Evolutionary conservation across 1,284 basidiomycete genomes (phyloP), one percentile per base, ranked within the genome.

Genomic region (Papiliotrema terrestris): DNA sequence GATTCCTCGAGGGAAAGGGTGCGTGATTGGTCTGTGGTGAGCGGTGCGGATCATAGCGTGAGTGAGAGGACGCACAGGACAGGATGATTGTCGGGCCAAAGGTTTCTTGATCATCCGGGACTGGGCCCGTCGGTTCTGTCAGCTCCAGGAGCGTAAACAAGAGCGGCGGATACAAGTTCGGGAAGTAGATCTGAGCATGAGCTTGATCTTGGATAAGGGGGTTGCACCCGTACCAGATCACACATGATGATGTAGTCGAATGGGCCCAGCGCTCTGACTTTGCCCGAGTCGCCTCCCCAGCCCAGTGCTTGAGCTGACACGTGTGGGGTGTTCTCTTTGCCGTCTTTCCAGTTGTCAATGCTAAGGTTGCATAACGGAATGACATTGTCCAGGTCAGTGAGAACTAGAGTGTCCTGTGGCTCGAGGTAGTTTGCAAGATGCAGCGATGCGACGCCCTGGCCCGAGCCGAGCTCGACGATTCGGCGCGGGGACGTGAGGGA

Each of bases 321-420:
- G 15, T 51, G 19, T n/a, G 55, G 23, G 5, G 38, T 23, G 11
- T 32, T 19, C 1, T 64, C 61, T 20, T 59, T 55, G 20, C n/a
- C 13, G 13, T 42, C n/a, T 29, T 25, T 37, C 63, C 64, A 69
- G 1, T 38, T 46, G 3, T 58, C 52, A 8, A 71, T 61, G 26
- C 65, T 67, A 32, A 62, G 50, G 35, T 72, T 53, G 37, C 68
- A 71, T 2, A 75, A 58, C 0, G 71, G 67, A 2, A 76, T 55
- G 39, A 76, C 75, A 20, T 70, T 61, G 0, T 68, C 69, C 20
- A 76, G 56, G 52, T 76, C 74, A 11, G 72, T 74, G 39, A 73
- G 54, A 13, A 72, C 59, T 9, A 76, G 52, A 8, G 58, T 52
- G 56, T 70, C 69, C 8, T 55, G 15, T 1, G 45, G 15, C 0